Evolutionary conservation across 139 green algal species (phyloP).

Genomic region (Diplosphaera chodatii): DNA sequence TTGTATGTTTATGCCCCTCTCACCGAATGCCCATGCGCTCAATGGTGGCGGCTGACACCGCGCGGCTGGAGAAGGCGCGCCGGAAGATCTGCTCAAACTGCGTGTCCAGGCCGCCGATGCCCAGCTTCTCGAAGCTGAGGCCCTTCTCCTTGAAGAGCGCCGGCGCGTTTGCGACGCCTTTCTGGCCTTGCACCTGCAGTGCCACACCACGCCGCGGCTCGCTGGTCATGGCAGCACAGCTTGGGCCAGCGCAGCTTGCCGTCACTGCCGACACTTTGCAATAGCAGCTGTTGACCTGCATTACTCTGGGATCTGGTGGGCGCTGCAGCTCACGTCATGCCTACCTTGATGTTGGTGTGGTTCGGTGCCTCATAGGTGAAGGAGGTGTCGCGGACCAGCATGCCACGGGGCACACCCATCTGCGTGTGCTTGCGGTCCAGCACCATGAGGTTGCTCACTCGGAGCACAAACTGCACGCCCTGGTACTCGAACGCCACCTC

Average conservation of each 20-base stretch:
- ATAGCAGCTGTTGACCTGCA: no score
- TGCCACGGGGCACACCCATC: slow-evolving; percentile 28
- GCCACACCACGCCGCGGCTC: slow-evolving; percentile 9
- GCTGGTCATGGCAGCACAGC: no score
- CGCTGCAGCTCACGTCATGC: no score
- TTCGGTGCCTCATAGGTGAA: slow-evolving; percentile 53
- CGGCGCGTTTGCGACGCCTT: slow-evolving; percentile 44
- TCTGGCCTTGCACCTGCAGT: slow-evolving; percentile 78
- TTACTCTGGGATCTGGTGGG: no score
- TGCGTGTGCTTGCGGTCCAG: slow-evolving; percentile 18
- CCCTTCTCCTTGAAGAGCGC: slow-evolving; percentile 95
- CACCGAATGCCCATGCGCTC: slow-evolving; percentile 82
- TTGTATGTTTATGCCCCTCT: no score
- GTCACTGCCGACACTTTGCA: no score
- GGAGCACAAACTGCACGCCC: slow-evolving; percentile 73
- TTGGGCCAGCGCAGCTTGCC: no score
- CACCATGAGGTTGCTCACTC: slow-evolving; percentile 45
- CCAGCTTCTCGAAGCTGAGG: slow-evolving; percentile 94
- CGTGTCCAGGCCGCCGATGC: slow-evolving; percentile 92
- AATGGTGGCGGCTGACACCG: slow-evolving; percentile 85
- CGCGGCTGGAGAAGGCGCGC: slow-evolving; percentile 89
- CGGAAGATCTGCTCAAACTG: slow-evolving; percentile 99
- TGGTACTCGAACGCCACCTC: slow-evolving; percentile 84
- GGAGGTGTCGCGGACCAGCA: slow-evolving; percentile 44
- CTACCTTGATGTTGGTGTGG: neutral